A percentile compares a stretch with the other conserved stretches of the same genome.
Evolutionary conservation across 225 moss, liverwort and hornwort species (phyloP).

Genomic region (Climacium dendroides): DNA sequence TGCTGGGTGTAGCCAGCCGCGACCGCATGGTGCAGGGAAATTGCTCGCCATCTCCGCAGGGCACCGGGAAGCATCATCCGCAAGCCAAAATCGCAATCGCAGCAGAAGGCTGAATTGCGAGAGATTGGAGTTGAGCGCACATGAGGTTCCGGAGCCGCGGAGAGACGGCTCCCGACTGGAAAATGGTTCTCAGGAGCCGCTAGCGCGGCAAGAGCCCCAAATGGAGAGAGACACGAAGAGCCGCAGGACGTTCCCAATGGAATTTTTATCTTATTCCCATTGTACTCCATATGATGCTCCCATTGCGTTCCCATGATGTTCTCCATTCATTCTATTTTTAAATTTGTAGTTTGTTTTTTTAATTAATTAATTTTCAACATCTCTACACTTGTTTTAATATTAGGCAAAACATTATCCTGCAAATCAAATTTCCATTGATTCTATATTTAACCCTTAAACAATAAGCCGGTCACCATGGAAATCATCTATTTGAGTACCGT

Average conservation of each 20-base stretch:
- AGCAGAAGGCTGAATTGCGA: neutral
- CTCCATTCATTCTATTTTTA: neutral
- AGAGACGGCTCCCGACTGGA: neutral
- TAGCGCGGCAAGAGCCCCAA: too few relatives aligned
- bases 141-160: neutral
- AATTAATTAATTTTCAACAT: neutral
- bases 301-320: neutral
- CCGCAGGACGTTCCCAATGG: neutral
- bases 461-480: too few relatives aligned
- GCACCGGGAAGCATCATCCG: conserved; percentile 40
- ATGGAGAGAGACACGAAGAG: neutral
- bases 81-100: neutral
- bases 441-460: too few relatives aligned
- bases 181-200: neutral
- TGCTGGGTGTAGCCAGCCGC: conserved; percentile 7
- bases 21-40: neutral
- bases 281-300: neutral
- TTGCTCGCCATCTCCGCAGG: conserved; percentile 36
- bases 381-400: neutral
- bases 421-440: neutral
- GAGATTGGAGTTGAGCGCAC: neutral
- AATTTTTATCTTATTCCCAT: neutral
- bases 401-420: too few relatives aligned
- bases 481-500: too few relatives aligned
- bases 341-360: neutral